Evolutionary conservation across 768 basidiomycete species (phyloP), one percentile per base, ranked within the genome.

Genomic region (Pholiota microspora): DNA sequence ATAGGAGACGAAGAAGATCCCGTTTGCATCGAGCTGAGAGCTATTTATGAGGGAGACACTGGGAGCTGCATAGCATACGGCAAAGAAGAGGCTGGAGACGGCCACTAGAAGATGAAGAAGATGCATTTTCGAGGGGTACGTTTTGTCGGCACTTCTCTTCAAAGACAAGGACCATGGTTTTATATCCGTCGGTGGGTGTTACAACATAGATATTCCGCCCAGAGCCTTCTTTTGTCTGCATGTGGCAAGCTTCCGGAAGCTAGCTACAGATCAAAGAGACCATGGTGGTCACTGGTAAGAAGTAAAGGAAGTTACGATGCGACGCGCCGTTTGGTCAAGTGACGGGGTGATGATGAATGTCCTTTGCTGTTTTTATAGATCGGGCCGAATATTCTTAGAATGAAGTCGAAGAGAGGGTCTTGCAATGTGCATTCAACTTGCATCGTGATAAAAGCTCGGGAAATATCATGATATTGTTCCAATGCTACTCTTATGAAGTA

Each of bases 1-100:
- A 50, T 69, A 79, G 1, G 75, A 77, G 42, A 77, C 62, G 55
- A 77, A 78, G 61, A 73, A 79, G 36, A 77, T 66, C 8, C 76
- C 74, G 34, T 70, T 68, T 0, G 69, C 18, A 51, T 79, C 77
- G 12, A 77, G 69, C 24, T 67, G 61, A 10, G 67, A 70, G 55
- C 75, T 75, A 7, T 69, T 67, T 24, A 72, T 61, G 24, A 75
- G 59, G n/a, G 73, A 72, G 24, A 77, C 74, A 3, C 57, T 65
- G 15, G 76, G 77, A 15, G 73, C 77, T n/a, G 72, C 74, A 24
- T 28, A 56, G 45, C 67, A 64, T 29, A 47, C 44, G 6, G 50
- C 35, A 34, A 62, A 7, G 12, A 63, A 36, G 15, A 62, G 13
- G n/a, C 56, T 50, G 9, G 53, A 34, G 21, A 63, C 29, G 16